Base-by-base conservation (phyloP, 1,284 basidiomycete genomes). In the Pseudozyma pruni region DNA sequence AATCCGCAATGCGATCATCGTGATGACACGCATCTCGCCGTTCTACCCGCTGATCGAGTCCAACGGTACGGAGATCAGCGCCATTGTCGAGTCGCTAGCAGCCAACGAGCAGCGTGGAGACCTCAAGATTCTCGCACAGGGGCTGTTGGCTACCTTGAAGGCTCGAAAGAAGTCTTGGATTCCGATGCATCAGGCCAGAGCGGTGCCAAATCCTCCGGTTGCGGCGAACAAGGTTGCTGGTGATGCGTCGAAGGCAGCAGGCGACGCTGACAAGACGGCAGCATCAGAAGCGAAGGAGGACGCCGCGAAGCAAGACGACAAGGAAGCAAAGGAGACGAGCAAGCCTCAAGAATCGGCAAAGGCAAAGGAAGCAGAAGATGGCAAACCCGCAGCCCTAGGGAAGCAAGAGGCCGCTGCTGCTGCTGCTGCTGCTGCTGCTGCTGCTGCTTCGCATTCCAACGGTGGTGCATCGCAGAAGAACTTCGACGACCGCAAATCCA, bases 91-190 rank as follows among this genome's bases (percentile, higher is more conserved):
- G n/a, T 42, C 43, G 8, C 35, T 80, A 1, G 57, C 61, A 4
- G 41, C 59, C 9, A 68, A 61, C 34, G 80, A 81, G 48, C 42
- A 63, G 35, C 74, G 80, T 10, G 80, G 74, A 16, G 79, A 81
- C 38, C 77, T 81, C 48, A 77, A 78, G 48, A 73, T 81, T 11
- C 67, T 81, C 10, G 78, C 72, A 7, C 80, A 79, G 29, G 80
- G 80, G 6, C 62, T 81, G 32, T 51, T 66, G n/a, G 80, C 80
- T 4, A 80, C 78, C 20, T 68, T 81, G 25, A 76, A 72, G 43
- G 77, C 77, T 39, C 64, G 69, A 20, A 62, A 74, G 49, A 72
- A 68, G 32, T 40, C 47, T 1, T 81, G 80, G 80, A 19, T 77
- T 8, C 55, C 73, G 1, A 35, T 55, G 38, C 46, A 54, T 19